Percentiles rank a stretch among this genome's conserved stretches.
These are phyloP conservation scores for Trebouxia sp. DNA, from an alignment of 139 green algal genomes.

Conservation along the genomic window DNA sequence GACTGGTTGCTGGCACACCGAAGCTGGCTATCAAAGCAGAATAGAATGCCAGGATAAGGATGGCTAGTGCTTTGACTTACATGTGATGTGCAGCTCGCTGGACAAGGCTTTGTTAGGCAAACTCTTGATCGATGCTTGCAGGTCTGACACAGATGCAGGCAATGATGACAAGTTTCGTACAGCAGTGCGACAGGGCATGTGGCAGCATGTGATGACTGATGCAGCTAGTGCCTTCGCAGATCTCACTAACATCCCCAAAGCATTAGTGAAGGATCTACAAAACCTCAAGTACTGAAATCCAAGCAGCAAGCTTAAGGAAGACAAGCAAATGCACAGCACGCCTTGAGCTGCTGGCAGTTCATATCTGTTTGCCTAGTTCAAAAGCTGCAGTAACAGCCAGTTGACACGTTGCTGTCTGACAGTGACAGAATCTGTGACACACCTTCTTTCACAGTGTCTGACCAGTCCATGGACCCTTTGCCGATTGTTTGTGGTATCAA, in stretches of 20 bases:
- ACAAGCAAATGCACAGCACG: background rate
- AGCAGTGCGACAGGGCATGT: background rate
- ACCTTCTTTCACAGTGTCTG: no score
- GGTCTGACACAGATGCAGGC: background rate
- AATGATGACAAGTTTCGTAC: background rate
- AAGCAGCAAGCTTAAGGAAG: background rate
- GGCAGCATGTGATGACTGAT: background rate
- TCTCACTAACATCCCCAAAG: background rate
- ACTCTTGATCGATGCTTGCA: background rate
- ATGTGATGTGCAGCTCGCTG: no score
- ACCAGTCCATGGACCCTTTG: no score
- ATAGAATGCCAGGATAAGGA: no score
- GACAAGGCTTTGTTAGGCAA: background rate
- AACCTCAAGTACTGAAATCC: background rate
- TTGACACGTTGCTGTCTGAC: no score
- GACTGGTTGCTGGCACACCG: no score
- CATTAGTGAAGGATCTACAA: background rate
- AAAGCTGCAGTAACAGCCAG: no score
- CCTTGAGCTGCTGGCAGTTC: background rate
- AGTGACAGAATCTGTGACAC: no score
- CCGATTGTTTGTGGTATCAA: no score
- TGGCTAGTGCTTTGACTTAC: no score
- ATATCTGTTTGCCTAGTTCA: background rate
- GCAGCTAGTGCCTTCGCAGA: background rate
- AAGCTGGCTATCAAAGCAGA: no score